phyloP scores from a whole-genome alignment of 768 basidiomycete genomes.

The Mycena vulgaris region DNA sequence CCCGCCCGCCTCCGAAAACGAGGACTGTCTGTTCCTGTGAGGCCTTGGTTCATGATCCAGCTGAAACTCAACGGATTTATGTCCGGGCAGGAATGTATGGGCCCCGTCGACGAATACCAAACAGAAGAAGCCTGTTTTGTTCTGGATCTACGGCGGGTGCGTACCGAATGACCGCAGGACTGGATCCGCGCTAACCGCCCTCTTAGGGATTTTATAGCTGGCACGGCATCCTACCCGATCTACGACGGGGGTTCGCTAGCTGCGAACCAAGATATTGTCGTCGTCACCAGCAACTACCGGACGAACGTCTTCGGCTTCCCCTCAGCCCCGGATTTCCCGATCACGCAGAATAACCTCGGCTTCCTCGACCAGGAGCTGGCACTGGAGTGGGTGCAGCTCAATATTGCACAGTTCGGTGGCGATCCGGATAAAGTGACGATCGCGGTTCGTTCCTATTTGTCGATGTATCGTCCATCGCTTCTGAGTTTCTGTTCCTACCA shows the following conservation, averaged over 20 bases:
- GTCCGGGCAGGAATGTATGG: conserved; percentile 15
- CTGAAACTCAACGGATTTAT: neutral
- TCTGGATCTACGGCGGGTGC: conserved; percentile 29
- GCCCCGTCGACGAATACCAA: conserved; percentile 7
- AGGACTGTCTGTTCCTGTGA: conserved; percentile 34
- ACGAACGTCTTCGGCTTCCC: conserved; percentile 30
- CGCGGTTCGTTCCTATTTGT: neutral
- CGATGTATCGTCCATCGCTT: neutral
- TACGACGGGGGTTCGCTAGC: conserved; percentile 27
- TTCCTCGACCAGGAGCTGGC: conserved; percentile 28
- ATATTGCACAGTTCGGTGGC: neutral
- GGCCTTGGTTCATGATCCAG: neutral
- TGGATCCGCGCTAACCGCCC: neutral
- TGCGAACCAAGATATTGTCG: conserved; percentile 21
- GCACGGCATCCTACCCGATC: conserved; percentile 8
- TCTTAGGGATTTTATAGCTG: conserved; percentile 4
- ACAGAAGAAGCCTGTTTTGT: conserved; percentile 13
- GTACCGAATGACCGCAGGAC: neutral
- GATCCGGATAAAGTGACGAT: conserved; percentile 18
- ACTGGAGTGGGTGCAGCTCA: conserved; percentile 5
- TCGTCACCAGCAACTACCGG: conserved; percentile 28
- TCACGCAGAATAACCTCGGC: conserved; percentile 28
- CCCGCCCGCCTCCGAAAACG: conserved; percentile 27
- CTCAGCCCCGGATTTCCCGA: neutral
- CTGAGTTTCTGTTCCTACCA: neutral